These are phyloP conservation scores for Fusarium keratoplasticum DNA, from an alignment of 2,329 filamentous ascomycete species.

Conservation along the genomic window DNA sequence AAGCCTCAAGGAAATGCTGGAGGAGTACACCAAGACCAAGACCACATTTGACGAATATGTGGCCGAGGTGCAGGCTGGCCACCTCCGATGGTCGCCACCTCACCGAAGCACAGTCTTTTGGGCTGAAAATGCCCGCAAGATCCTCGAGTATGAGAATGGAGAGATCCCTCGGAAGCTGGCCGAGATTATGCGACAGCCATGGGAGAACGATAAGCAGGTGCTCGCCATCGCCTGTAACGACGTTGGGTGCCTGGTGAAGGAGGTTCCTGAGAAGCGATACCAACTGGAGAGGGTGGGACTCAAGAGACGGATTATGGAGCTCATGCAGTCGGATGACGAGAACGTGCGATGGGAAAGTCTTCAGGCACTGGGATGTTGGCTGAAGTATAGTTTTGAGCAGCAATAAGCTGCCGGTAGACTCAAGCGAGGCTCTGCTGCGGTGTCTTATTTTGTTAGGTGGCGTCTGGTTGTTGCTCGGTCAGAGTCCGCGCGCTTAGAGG, in stretches of 20 bases:
- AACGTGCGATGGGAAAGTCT: slow-evolving; percentile 93
- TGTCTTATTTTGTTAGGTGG: slow-evolving; percentile 38
- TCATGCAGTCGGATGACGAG: slow-evolving; percentile 92
- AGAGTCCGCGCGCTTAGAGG: slow-evolving; percentile 34
- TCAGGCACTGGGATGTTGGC: slow-evolving; percentile 77
- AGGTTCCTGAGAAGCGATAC: slow-evolving; percentile 85
- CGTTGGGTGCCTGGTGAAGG: slow-evolving; percentile 87
- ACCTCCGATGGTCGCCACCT: slow-evolving; percentile 92
- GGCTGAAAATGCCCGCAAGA: slow-evolving; percentile 89
- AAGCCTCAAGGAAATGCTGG: slow-evolving; percentile 70
- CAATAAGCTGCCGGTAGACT: slow-evolving; percentile 31
- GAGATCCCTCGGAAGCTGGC: slow-evolving; percentile 82
- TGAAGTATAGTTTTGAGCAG: slow-evolving; percentile 72
- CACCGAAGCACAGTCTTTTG: slow-evolving; percentile 90
- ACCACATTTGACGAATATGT: slow-evolving; percentile 90
- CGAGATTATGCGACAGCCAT: slow-evolving; percentile 82
- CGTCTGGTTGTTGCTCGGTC: slow-evolving; percentile 35
- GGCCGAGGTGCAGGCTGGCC: slow-evolving; percentile 85
- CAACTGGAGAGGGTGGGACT: slow-evolving; percentile 86
- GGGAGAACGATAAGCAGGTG: slow-evolving; percentile 86
- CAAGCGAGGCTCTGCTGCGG: slow-evolving; percentile 24
- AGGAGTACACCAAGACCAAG: slow-evolving; percentile 77
- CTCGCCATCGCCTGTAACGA: slow-evolving; percentile 95
- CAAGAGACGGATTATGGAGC: slow-evolving; percentile 89
- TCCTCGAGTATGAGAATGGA: slow-evolving; percentile 85